Percentiles rank a stretch among this genome's conserved stretches.
Conservation (phyloP, 2,329 filamentous ascomycete genomes). For the Teratosphaeriaceae sp. region DNA sequence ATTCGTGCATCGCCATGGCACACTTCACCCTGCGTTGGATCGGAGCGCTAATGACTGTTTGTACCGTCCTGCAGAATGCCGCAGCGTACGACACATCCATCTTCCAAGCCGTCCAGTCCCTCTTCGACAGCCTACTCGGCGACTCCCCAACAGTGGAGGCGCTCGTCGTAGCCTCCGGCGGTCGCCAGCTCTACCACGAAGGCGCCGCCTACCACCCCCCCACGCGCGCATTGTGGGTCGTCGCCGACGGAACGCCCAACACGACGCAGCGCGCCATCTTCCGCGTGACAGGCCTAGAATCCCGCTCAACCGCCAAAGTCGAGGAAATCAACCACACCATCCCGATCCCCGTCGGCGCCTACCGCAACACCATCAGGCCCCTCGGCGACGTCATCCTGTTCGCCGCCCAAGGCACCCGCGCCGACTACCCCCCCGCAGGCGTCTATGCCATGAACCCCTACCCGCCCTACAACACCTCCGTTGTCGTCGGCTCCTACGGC, state of each 20-base stretch:
- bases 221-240: constrained; percentile 2
- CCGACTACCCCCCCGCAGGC: not conserved
- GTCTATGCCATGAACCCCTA: constrained; percentile 6
- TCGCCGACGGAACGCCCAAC: not conserved
- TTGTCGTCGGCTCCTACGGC: constrained; percentile 2
- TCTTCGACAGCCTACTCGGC: not conserved
- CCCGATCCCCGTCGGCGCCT: constrained; percentile 1
- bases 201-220: constrained; percentile 3
- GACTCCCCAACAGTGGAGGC: not conserved
- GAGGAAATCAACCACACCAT: constrained; percentile 2
- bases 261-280: not conserved
- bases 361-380: not conserved
- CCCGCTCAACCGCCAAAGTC: not conserved
- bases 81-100: not conserved
- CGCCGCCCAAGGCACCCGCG: constrained; percentile 4
- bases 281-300: not conserved
- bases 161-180: not conserved
- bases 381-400: constrained; percentile 5
- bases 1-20: not conserved
- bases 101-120: not conserved
- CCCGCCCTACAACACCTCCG: constrained; percentile 5
- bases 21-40: not conserved
- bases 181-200: constrained; percentile 4
- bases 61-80: not conserved
- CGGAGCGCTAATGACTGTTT: not conserved